Evolutionary conservation across 441 rosid species (phyloP).

Genomic region (Brassica hybrid): DNA sequence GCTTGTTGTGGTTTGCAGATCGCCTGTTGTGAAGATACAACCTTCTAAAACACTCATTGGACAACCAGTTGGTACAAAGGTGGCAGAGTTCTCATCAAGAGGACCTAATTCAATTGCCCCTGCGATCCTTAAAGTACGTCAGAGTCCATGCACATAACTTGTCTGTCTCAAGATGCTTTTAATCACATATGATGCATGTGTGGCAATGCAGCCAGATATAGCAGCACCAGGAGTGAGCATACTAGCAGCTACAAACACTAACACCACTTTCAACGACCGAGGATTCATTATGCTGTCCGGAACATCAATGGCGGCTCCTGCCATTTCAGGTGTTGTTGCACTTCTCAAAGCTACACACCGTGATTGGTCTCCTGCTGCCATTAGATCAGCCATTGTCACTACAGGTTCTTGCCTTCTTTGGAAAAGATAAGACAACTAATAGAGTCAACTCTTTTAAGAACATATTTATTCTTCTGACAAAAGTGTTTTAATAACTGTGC

Average conservation of each 20-base stretch:
- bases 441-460: background rate
- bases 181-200: background rate
- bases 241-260: constrained; percentile 47
- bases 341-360: constrained; percentile 44
- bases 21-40: constrained; percentile 1
- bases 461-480: background rate
- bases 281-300: constrained; percentile 47
- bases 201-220: constrained; percentile 50
- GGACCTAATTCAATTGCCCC: constrained; percentile 3
- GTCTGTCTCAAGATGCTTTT: background rate
- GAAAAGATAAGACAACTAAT: no score
- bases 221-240: constrained; percentile 59
- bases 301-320: constrained; percentile 56
- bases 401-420: constrained; percentile 37
- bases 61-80: background rate
- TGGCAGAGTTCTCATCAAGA: constrained; percentile 7
- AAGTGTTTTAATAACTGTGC: background rate
- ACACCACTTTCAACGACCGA: constrained; percentile 16
- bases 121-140: background rate
- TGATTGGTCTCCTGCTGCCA: constrained; percentile 55
- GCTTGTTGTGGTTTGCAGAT: background rate
- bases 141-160: background rate
- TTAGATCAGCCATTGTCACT: constrained; percentile 58
- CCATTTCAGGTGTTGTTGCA: constrained; percentile 43
- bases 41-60: constrained; percentile 4